These are phyloP conservation scores for Solanum corneliomulleri DNA, from an alignment of 257 asterid genomes.

Conservation along the genomic window DNA sequence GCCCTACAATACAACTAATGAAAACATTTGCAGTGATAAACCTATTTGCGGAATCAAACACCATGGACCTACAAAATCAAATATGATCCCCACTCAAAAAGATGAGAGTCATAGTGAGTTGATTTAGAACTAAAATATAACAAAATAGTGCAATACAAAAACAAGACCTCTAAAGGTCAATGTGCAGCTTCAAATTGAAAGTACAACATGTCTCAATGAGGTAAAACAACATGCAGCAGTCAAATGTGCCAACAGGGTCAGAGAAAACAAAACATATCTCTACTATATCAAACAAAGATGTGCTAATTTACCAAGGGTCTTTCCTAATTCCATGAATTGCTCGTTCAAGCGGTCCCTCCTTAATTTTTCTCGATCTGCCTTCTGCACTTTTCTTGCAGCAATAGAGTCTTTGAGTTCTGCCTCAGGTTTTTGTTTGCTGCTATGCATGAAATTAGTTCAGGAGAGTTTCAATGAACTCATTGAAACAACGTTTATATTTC, in stretches of 20 bases:
- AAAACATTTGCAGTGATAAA: background rate
- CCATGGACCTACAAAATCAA: background rate
- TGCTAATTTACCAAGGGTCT: constrained; percentile 54
- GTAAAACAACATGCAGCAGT: background rate
- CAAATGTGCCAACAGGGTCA: background rate
- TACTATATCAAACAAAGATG: background rate
- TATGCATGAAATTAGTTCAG: background rate
- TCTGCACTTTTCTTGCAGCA: constrained; percentile 81
- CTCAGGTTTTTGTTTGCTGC: constrained; percentile 41
- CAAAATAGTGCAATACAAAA: background rate
- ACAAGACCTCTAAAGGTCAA: background rate
- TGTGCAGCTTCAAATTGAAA: background rate
- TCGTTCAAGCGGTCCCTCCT: constrained; percentile 97
- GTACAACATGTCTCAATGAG: background rate
- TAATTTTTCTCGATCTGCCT: constrained; percentile 92
- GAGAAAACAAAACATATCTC: background rate
- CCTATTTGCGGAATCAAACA: background rate
- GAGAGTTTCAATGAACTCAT: background rate
- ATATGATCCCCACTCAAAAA: background rate
- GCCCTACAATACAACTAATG: background rate
- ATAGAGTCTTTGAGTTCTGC: constrained; percentile 48
- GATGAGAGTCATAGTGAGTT: background rate
- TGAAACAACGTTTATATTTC: background rate
- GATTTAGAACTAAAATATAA: background rate
- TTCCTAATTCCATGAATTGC: constrained; percentile 83